A percentile compares a stretch with the other conserved stretches of the same genome.
Conservation (phyloP, 139 green algal genomes). For the Spirogloea muscicola region DNA sequence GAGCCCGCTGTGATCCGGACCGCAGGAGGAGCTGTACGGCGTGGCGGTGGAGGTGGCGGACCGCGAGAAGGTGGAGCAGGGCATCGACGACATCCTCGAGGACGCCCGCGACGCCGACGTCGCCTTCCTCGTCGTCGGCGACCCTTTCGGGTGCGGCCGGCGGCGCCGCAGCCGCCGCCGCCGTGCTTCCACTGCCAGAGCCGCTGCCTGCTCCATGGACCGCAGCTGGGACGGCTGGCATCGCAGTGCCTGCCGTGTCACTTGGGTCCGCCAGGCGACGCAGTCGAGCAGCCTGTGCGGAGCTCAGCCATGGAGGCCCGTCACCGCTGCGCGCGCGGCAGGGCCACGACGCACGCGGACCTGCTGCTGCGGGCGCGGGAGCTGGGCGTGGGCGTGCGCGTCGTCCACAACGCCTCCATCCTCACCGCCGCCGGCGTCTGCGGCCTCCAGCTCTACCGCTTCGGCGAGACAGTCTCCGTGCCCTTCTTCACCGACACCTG, state of each 20-base stretch:
- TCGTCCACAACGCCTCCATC: constrained; percentile 95
- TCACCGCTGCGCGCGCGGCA: constrained; percentile 6
- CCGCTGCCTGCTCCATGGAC: too few species aligned
- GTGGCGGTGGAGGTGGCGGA: constrained; percentile 83
- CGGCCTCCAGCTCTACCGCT: constrained; percentile 94
- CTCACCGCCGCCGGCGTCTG: constrained; percentile 88
- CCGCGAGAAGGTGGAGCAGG: constrained; percentile 88
- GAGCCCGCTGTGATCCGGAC: constrained; percentile 11
- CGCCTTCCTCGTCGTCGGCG: constrained; percentile 95
- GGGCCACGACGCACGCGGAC: constrained; percentile 95
- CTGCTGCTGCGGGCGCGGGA: constrained; percentile 77
- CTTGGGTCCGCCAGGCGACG: too few species aligned
- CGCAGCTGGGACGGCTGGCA: too few species aligned
- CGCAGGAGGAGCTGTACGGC: constrained; percentile 92
- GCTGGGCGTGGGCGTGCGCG: constrained; percentile 66
- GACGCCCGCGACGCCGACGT: constrained; percentile 73
- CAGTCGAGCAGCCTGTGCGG: too few species aligned
- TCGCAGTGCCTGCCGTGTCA: neutral
- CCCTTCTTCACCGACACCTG: constrained; percentile 97
- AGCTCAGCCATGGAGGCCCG: too few species aligned
- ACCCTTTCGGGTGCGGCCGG: constrained; percentile 76
- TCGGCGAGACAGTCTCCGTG: constrained; percentile 89
- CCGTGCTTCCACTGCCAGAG: too few species aligned
- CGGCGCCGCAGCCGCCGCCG: too few species aligned
- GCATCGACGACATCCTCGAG: constrained; percentile 75